Conservation (phyloP, 2,329 filamentous ascomycete species). For the Stemphylium lycopersici region DNA sequence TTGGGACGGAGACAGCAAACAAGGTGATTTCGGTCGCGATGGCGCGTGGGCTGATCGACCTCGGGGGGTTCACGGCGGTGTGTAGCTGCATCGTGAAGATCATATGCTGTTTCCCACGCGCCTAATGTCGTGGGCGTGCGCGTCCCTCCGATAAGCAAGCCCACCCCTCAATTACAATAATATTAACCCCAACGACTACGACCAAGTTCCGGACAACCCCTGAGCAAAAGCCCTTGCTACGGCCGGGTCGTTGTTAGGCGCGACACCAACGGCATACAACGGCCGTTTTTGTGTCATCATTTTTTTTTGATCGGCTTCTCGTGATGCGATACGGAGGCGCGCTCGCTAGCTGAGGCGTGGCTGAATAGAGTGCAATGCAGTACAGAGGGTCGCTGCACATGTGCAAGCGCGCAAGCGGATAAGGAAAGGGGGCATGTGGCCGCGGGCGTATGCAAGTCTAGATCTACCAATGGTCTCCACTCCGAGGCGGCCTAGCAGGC, state of each 20-base stretch:
- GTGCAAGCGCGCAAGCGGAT: constrained; percentile 7
- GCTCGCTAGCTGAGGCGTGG: background rate
- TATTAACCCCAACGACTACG: background rate
- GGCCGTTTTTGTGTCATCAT: no score
- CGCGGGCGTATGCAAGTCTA: constrained; percentile 7
- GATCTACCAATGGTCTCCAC: constrained; percentile 8
- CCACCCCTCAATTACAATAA: background rate
- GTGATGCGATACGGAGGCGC: background rate
- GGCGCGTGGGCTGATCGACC: constrained; percentile 1
- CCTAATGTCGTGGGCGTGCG: background rate
- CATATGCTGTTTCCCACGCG: background rate
- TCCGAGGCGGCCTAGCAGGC: constrained; percentile 2
- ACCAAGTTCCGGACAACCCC: background rate
- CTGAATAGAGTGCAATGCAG: background rate
- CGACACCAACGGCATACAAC: background rate
- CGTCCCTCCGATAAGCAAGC: background rate
- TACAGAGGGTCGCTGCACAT: background rate
- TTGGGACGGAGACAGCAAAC: no score
- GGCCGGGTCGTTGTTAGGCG: background rate
- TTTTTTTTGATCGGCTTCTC: no score
- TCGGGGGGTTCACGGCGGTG: constrained; percentile 8
- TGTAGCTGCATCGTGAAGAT: background rate
- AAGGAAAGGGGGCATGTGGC: constrained; percentile 18
- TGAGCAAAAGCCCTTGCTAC: background rate
- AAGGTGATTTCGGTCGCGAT: background rate